Conservation (phyloP, 805 yeast species). For the Candida ficus region DNA sequence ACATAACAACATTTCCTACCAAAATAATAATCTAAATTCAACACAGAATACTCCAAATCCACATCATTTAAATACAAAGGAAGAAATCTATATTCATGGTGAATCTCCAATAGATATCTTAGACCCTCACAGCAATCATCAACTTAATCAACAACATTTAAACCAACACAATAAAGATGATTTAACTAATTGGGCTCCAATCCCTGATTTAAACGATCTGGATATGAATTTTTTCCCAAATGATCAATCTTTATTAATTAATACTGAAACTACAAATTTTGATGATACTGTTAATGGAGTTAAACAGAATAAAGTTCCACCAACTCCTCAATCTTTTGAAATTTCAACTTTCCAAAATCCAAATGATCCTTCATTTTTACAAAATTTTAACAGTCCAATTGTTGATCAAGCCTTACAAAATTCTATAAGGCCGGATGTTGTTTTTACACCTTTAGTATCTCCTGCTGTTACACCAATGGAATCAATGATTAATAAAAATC, state of each 20-base stretch:
- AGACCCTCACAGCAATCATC: constrained; percentile 7
- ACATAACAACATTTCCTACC: too few relatives aligned
- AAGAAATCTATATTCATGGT: constrained; percentile 4
- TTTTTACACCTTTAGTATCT: constrained; percentile 71
- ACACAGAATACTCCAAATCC: constrained; percentile 1
- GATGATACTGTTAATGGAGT: not conserved
- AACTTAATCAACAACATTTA: constrained; percentile 3
- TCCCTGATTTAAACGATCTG: constrained; percentile 13
- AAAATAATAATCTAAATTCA: not conserved
- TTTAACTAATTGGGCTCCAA: constrained; percentile 8
- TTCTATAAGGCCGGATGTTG: constrained; percentile 48
- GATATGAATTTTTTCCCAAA: constrained; percentile 13
- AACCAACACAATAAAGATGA: constrained; percentile 2
- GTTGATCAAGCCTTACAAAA: constrained; percentile 9
- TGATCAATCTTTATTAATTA: not conserved
- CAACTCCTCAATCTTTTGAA: constrained; percentile 22
- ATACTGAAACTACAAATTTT: not conserved
- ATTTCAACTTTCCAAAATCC: constrained; percentile 8
- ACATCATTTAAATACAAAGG: not conserved
- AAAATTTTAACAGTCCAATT: constrained; percentile 17
- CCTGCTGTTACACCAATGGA: constrained; percentile 70
- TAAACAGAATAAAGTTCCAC: constrained; percentile 12
- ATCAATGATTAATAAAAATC: constrained; percentile 14
- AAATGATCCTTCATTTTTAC: constrained; percentile 8
- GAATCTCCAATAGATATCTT: constrained; percentile 12